Base-by-base conservation (phyloP, 805 yeast genomes). In the Suhomyces emberorum region DNA sequence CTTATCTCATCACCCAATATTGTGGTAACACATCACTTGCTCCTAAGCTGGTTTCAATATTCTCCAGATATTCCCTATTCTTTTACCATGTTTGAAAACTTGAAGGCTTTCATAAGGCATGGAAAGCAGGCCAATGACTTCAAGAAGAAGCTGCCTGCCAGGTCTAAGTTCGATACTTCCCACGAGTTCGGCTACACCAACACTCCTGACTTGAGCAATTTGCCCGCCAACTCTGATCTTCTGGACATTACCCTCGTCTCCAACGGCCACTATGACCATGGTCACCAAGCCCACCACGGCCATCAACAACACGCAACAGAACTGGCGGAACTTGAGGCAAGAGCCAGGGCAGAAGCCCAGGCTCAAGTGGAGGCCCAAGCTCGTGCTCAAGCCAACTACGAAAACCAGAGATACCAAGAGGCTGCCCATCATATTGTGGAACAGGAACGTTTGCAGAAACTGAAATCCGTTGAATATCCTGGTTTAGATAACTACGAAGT, bases 31-130 rank as follows among this genome's bases (percentile, higher is more conserved):
- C n/a, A n/a, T n/a, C n/a, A n/a, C n/a, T n/a, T n/a, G n/a, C 23
- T 20, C 23, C 23, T 20, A 10, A 20, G 23, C 10, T 20, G 23
- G 23, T 10, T 20, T 7, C 23, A 7, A 20, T 20, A 20, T 7
- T 7, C 7, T 20, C 23, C 23, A 20, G 10, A 10, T 20, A 10
- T 10, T 7, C 23, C 23, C 23, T 7, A 26, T 26, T 26, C 15
- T 10, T 14, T 16, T 15, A 12, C 37, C 26, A 55, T 55, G 61
- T 54, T 56, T 38, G 48, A 74, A 56, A 77, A 78, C 49, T 61
- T 77, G 44, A 74, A 73, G 48, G 79, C 79, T 47, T 76, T 77
- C 51, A 77, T 77, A 32, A 72, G 83, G 44, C 83, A 78, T 46
- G 83, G 83, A 16, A 76, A 75, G 45, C 78, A 76, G 50, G 83